Conservation (phyloP, 2,329 filamentous ascomycete genomes). For the Diaporthe batatas region DNA sequence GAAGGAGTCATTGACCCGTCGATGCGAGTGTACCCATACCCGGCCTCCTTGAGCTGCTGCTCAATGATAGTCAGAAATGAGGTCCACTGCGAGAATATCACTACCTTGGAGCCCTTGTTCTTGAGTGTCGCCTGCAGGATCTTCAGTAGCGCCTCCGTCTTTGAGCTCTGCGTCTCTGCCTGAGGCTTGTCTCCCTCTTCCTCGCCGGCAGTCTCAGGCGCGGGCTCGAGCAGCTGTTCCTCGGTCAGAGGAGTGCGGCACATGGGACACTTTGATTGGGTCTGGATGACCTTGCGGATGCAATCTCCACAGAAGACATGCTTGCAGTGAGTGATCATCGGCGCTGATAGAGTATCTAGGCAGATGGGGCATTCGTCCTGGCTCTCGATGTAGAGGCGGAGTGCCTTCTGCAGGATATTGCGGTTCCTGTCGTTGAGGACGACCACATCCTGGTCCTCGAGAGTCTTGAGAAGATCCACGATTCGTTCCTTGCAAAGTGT, state of each 20-base stretch:
- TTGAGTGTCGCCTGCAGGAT: conserved; percentile 79
- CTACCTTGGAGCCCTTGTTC: conserved; percentile 75
- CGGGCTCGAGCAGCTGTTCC: conserved; percentile 73
- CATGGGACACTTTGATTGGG: conserved; percentile 86
- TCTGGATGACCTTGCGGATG: conserved; percentile 79
- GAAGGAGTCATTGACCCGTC: conserved; percentile 83
- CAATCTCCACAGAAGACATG: conserved; percentile 83
- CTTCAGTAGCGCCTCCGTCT: conserved; percentile 82
- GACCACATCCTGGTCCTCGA: conserved; percentile 77
- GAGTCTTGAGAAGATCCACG: conserved; percentile 76
- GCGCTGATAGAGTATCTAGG: conserved; percentile 77
- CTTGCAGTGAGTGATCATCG: conserved; percentile 87
- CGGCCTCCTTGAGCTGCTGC: conserved; percentile 71
- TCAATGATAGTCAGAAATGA: conserved; percentile 80
- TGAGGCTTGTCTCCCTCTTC: conserved; percentile 67
- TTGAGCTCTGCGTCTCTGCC: conserved; percentile 78
- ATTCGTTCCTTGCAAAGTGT: conserved; percentile 82
- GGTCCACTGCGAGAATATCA: conserved; percentile 85
- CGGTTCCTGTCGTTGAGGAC: conserved; percentile 79
- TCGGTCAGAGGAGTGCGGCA: conserved; percentile 78
- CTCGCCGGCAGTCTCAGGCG: conserved; percentile 64
- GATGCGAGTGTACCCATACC: conserved; percentile 77
- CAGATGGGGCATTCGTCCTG: conserved; percentile 89
- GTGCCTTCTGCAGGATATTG: conserved; percentile 78
- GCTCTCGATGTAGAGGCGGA: conserved; percentile 82